These are phyloP conservation scores for Triangularia setosa DNA, from an alignment of 2,329 filamentous ascomycete genomes.

Conservation along the genomic window DNA sequence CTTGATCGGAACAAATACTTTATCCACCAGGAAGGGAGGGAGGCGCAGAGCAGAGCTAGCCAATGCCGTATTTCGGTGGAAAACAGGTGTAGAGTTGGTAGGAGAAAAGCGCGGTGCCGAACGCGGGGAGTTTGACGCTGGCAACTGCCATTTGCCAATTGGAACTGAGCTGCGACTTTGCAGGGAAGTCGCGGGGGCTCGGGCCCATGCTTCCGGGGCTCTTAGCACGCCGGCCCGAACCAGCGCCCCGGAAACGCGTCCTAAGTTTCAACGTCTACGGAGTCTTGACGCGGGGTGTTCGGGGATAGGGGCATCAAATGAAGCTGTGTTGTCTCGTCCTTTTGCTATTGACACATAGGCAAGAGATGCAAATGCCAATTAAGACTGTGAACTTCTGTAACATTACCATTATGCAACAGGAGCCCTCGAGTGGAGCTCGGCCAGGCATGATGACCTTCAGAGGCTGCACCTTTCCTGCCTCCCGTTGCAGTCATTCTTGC, in stretches of 20 bases:
- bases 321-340: too few species aligned
- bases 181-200: background rate
- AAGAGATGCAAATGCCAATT: too few species aligned
- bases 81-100: slow-evolving; percentile 1
- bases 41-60: background rate
- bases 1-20: background rate
- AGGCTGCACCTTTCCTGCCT: too few species aligned
- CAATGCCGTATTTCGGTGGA: background rate
- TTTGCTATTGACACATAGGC: background rate
- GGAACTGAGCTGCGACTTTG: background rate
- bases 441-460: too few species aligned
- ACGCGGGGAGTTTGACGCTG: slow-evolving; percentile 2
- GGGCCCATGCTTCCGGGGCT: slow-evolving; percentile 1
- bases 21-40: background rate
- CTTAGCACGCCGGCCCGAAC: background rate
- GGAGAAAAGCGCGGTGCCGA: slow-evolving; percentile 11
- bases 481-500: background rate
- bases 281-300: background rate
- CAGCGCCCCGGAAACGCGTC: background rate
- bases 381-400: too few species aligned
- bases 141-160: slow-evolving; percentile 5
- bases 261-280: background rate
- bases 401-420: too few species aligned
- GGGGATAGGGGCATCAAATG: background rate
- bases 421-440: too few species aligned